phyloP scores from a whole-genome alignment of 257 asterid genomes.

The Dorcoceras hygrometricum region DNA sequence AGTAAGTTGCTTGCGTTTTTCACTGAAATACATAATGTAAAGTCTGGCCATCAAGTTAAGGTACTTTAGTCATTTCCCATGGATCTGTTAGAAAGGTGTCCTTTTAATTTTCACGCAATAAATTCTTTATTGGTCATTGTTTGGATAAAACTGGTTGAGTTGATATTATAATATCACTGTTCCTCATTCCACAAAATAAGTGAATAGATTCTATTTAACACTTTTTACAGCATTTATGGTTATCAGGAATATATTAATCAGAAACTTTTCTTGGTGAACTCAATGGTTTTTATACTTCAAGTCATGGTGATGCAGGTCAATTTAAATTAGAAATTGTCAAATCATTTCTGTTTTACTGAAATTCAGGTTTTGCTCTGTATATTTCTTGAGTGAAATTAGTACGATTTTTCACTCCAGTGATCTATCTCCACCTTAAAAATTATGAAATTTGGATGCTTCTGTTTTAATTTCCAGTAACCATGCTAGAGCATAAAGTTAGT shows the following conservation, averaged over 20 bases:
- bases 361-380: not conserved
- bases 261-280: not conserved
- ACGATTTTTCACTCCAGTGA: not conserved
- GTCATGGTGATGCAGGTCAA: not conserved
- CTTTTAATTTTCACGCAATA: not conserved
- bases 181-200: not conserved
- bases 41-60: not conserved
- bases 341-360: not conserved
- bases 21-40: not conserved
- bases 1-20: constrained; percentile 45
- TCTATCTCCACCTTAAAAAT: not conserved
- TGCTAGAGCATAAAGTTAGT: not conserved
- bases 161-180: not conserved
- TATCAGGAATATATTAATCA: not conserved
- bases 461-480: not conserved
- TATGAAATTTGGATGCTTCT: not conserved
- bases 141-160: not conserved
- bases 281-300: not conserved
- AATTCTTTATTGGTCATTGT: not conserved
- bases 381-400: not conserved
- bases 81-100: not conserved
- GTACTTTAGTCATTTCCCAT: not conserved
- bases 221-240: too few relatives aligned
- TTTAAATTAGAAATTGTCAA: not conserved
- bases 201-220: too few relatives aligned